Evolutionary conservation across 176 grass and related monocot genomes (phyloP).

Genomic region (Lolium multiflorum): DNA sequence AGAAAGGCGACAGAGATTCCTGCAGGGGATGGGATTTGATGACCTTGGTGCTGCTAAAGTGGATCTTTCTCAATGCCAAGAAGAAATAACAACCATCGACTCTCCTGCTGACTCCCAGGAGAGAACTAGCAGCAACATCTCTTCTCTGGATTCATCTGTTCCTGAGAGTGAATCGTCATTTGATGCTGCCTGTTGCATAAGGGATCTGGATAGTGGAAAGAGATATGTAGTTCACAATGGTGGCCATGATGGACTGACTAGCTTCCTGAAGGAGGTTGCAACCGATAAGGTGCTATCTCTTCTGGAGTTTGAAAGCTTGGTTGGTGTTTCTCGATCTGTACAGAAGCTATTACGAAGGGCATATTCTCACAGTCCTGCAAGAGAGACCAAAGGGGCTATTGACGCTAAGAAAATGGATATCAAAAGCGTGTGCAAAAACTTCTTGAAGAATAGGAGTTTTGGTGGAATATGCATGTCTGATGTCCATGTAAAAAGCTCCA

Average conservation of each 20-base stretch:
- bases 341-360: constrained; percentile 48
- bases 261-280: constrained; percentile 65
- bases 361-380: neutral
- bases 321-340: constrained; percentile 60
- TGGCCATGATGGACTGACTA: constrained; percentile 27
- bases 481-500: constrained; percentile 51
- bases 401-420: constrained; percentile 47
- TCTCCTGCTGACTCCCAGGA: constrained; percentile 48
- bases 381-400: constrained; percentile 6
- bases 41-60: constrained; percentile 40
- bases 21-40: constrained; percentile 64
- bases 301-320: constrained; percentile 62
- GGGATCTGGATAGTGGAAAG: constrained; percentile 57
- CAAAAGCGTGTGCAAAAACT: constrained; percentile 67
- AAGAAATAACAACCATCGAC: constrained; percentile 35
- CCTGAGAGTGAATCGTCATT: constrained; percentile 22
- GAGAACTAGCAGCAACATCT: constrained; percentile 23
- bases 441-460: constrained; percentile 52
- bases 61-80: constrained; percentile 23
- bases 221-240: constrained; percentile 49
- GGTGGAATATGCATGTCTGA: constrained; percentile 53
- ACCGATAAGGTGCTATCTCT: constrained; percentile 67
- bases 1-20: constrained; percentile 76
- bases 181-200: constrained; percentile 49
- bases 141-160: constrained; percentile 42